Evolutionary conservation across 768 basidiomycete species (phyloP).

Genomic region (Daedaleopsis nitida): DNA sequence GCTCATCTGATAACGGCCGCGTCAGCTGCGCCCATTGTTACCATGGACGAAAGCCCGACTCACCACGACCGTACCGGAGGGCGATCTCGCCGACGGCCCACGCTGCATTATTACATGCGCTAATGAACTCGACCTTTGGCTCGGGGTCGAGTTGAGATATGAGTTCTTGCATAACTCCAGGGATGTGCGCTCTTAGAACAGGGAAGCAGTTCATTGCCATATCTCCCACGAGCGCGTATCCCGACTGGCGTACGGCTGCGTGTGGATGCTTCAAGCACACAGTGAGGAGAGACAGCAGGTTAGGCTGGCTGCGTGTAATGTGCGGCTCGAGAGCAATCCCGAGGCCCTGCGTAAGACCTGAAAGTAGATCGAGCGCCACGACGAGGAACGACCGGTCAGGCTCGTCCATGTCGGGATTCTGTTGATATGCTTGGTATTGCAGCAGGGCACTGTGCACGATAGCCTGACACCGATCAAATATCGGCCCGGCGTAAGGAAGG

Average conservation of each 20-base stretch:
- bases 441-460: conserved; percentile 84
- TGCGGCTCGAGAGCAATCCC: conserved; percentile 75
- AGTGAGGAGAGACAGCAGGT: conserved; percentile 78
- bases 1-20: conserved; percentile 53
- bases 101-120: conserved; percentile 98
- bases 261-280: conserved; percentile 95
- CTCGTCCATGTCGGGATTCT: conserved; percentile 89
- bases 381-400: conserved; percentile 98
- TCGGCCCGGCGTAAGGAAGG: conserved; percentile 82
- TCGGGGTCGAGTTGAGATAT: conserved; percentile 90
- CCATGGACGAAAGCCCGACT: conserved; percentile 22
- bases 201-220: conserved; percentile 95
- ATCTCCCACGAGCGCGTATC: conserved; percentile 98
- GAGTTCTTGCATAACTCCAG: conserved; percentile 88
- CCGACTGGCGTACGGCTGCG: conserved; percentile 92
- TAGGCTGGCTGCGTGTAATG: conserved; percentile 71
- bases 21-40: background rate
- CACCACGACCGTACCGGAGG: conserved; percentile 83
- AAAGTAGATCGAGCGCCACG: conserved; percentile 95
- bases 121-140: conserved; percentile 91
- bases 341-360: conserved; percentile 93
- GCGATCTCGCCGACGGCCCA: conserved; percentile 99
- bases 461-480: conserved; percentile 88
- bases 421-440: conserved; percentile 85
- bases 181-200: conserved; percentile 81